Evolutionary conservation across 208 protist species (phyloP), one percentile per base, ranked within the genome.

Genomic region (Trypanosoma boissoni): DNA sequence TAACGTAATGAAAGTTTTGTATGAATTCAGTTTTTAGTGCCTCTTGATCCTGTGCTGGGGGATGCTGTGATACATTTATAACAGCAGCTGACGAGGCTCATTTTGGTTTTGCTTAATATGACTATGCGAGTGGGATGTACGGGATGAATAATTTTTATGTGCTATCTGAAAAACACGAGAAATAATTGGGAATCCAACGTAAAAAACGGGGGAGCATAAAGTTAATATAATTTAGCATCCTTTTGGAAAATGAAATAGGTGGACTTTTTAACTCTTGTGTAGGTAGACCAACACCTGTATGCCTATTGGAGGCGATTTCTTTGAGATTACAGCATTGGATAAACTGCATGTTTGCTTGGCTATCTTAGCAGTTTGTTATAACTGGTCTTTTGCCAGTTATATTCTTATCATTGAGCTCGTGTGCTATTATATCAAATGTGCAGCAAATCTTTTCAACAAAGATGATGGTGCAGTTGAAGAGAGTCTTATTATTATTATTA

Each of bases 21-120:
- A n/a, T n/a, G n/a, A n/a, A n/a, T n/a, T n/a, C n/a, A n/a, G n/a
- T n/a, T n/a, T n/a, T n/a, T n/a, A n/a, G n/a, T n/a, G n/a, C n/a
- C n/a, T n/a, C n/a, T n/a, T n/a, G n/a, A n/a, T n/a, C n/a, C n/a
- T n/a, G n/a, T 34, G 34, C 34, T 32, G n/a, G 44, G 0, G 27
- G 39, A 9, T 37, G 1, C 43, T 24, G 26, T 56, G 24, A 2
- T 26, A 26, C 0, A 31, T 23, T 64, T 1, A 55, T 21, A 23
- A 34, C 56, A 29, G 29, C 26, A 7, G 10, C 56, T 41, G 28
- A 5, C 1, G 48, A 64, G 39, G 10, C 39, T 16, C 37, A 39
- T 37, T 37, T 64, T 21, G 58, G 58, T 14, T 64, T 64, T 64
- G n/a, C 2, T 26, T 64, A 48, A 48, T 39, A 49, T n/a, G 56